Evolutionary conservation across 768 basidiomycete genomes (phyloP), one percentile per base, ranked within the genome.

Genomic region (Cyathus striatus): DNA sequence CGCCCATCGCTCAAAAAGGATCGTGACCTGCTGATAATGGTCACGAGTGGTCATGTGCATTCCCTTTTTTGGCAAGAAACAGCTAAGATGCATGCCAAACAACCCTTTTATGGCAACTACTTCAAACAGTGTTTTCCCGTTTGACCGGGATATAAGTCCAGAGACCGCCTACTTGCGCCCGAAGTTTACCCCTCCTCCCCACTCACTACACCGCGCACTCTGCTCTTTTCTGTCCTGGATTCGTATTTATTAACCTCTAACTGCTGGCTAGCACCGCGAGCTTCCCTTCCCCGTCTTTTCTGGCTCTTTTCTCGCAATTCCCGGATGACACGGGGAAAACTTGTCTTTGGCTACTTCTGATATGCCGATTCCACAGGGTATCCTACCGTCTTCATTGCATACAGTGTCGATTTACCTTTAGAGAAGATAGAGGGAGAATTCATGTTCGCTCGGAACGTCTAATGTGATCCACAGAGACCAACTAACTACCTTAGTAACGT

Each of bases 111-210:
- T 16, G n/a, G n/a, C 7, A 10, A 12, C 7, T 7, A 27, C n/a
- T 14, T 22, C 33, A 38, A 46, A 55, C 46, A 57, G 49, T 45
- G 50, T 64, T 61, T 64, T 57, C 63, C 65, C 62, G 55, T 51
- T 48, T 51, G 36, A 61, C 58, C 62, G 62, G 65, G 52, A 65
- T 62, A 69, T 30, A 30, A 30, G 62, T 63, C 64, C 54, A 60
- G 53, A 49, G 57, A 54, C 56, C 59, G 55, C 51, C 39, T 50
- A 55, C 56, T 49, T 50, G 57, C 55, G 60, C 62, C 60, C 61
- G 56, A 53, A 42, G 24, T 23, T 40, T 32, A 30, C 36, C 42
- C 23, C 36, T 33, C 41, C 33, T 45, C 33, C 41, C n/a, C 18
- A 23, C 26, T 33, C 44, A 40, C 43, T 37, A 51, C 33, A 32